Evolutionary conservation across 495 filamentous ascomycete genomes (phyloP), one percentile per base, ranked within the genome.

Genomic region (Copromyces sp.): DNA sequence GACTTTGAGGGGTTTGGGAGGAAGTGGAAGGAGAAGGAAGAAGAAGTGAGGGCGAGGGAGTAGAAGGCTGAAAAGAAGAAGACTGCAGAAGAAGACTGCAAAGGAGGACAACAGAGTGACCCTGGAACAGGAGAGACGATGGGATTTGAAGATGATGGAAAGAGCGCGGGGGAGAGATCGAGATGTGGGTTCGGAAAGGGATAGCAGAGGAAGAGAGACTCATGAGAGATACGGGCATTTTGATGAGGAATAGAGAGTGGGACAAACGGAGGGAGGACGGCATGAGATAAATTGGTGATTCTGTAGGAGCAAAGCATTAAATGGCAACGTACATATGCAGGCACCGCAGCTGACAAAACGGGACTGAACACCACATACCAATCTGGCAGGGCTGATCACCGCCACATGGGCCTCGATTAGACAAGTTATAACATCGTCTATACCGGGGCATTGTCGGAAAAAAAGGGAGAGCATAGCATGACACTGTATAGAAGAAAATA

Each of bases 1-100:
- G 84, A 85, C 35, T 76, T 85, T 77, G 74, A 82, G 40, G 84
- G 79, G 44, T 83, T 83, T 72, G 72, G 79, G 37, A 78, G 74
- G 73, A 72, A 61, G 37, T 80, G 80, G 81, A 74, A 77, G 9
- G 73, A 44, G 29, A 73, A 75, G 29, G 79, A 76, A 70, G 77
- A 70, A 17, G 40, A 20, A 42, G 39, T 14, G 45, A n/a, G 17
- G 39, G 16, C 39, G 37, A 37, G 32, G 11, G 61, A 9, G n/a
- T 79, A 77, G 78, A 75, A 79, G 8, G 72, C 44, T 17, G 44
- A 47, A 9, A 47, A 2, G 41, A 11, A 16, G 11, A 45, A 44
- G 41, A 44, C 24, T 24, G 24, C 24, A n/a, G 6, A 79, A 77
- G 80, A 75, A 77, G 5, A 71, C 53, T 42, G 42, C 8, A 11